Conservation (phyloP, 139 green algal species). For the Deuterostichococcus epilithicus region DNA sequence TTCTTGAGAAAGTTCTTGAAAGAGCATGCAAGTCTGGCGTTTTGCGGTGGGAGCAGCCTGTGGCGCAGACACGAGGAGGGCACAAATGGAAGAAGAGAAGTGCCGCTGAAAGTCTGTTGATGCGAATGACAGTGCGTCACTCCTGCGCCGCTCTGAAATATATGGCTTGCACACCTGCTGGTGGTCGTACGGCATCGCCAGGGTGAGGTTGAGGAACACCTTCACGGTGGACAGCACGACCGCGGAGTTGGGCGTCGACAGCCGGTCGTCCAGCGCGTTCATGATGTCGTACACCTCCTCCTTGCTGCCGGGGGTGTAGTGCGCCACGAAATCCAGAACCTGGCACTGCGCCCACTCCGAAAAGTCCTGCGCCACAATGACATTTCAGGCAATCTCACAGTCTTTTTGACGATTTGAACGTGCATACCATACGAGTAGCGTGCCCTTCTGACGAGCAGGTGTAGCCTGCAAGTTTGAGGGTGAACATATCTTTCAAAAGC, state of each 20-base stretch:
- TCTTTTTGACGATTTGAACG: too few species aligned
- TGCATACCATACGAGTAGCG: too few species aligned
- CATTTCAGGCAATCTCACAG: too few species aligned
- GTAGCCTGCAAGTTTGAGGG: too few species aligned
- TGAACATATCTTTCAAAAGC: too few species aligned
- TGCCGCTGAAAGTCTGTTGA: too few species aligned
- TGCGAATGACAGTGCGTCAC: background rate
- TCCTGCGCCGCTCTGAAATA: background rate
- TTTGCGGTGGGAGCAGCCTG: too few species aligned
- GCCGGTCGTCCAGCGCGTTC: slow-evolving; percentile 91
- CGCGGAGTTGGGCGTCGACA: slow-evolving; percentile 82
- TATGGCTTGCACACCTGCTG: slow-evolving; percentile 19
- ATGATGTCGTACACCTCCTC: slow-evolving; percentile 93
- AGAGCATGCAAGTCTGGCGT: too few species aligned
- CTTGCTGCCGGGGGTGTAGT: slow-evolving; percentile 67
- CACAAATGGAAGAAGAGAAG: too few species aligned
- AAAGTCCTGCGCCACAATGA: slow-evolving; percentile 63
- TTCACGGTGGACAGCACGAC: slow-evolving; percentile 87
- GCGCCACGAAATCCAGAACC: slow-evolving; percentile 71
- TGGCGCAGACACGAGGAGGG: too few species aligned
- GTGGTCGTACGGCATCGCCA: slow-evolving; percentile 61
- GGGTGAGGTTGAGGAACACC: slow-evolving; percentile 91
- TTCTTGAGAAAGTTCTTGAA: too few species aligned
- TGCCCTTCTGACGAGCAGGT: too few species aligned
- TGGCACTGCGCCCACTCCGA: slow-evolving; percentile 92